Evolutionary conservation across 805 yeast genomes (phyloP).

Genomic region (Millerozyma acaciae): DNA sequence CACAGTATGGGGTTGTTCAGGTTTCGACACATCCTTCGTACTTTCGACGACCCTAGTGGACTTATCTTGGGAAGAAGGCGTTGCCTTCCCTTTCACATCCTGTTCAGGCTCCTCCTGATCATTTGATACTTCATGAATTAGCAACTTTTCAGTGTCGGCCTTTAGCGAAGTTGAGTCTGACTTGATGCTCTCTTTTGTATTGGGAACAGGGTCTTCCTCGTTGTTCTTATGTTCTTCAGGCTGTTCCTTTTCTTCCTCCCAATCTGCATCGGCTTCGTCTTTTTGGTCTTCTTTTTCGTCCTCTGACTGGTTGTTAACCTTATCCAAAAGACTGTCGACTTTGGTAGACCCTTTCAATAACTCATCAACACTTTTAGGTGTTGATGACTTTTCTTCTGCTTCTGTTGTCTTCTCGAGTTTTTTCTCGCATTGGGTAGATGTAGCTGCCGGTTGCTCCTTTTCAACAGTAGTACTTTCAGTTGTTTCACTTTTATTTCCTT

Average conservation of each 20-base stretch:
- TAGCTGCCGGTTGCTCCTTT: slow-evolving; percentile 5
- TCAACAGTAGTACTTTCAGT: slow-evolving; percentile 2
- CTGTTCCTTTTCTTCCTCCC: slow-evolving; percentile 21
- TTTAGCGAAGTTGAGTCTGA: too few relatives aligned
- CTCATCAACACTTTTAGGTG: slow-evolving; percentile 30
- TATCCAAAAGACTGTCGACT: slow-evolving; percentile 32
- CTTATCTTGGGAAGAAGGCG: too few relatives aligned
- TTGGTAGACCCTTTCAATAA: slow-evolving; percentile 33
- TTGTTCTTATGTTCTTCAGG: slow-evolving; percentile 5
- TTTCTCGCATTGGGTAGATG: slow-evolving; percentile 3
- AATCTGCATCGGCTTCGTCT: slow-evolving; percentile 24
- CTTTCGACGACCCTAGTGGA: slow-evolving; percentile 3
- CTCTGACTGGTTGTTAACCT: slow-evolving; percentile 38
- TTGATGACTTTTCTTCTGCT: slow-evolving; percentile 4
- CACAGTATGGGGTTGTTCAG: slow-evolving; percentile 10
- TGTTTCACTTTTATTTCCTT: slow-evolving; percentile 11
- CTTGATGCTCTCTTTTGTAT: too few relatives aligned
- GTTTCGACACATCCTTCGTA: slow-evolving; percentile 8
- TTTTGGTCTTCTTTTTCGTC: slow-evolving; percentile 28
- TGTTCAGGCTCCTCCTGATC: slow-evolving; percentile 14
- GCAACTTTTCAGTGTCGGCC: slow-evolving; percentile 6
- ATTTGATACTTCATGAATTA: slow-evolving; percentile 5
- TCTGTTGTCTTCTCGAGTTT: slow-evolving; percentile 8
- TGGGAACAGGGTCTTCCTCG: slow-evolving; percentile 7
- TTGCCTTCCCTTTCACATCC: slow-evolving; percentile 4